Conservation (phyloP, 2,329 filamentous ascomycete genomes). For the Nemania sp. region DNA sequence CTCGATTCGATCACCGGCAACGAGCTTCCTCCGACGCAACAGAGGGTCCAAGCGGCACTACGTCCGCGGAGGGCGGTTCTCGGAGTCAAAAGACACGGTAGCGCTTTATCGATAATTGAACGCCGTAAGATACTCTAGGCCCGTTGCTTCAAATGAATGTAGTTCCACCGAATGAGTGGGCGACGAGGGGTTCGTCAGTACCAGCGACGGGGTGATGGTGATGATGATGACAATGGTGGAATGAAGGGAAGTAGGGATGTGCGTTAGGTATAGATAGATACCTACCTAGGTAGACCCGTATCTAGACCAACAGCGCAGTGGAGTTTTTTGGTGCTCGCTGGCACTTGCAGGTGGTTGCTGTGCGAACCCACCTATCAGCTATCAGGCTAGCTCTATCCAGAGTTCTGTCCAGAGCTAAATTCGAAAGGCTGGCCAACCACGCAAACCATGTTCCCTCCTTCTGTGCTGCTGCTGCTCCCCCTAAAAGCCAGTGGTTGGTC, state of each 20-base stretch:
- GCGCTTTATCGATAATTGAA: neutral
- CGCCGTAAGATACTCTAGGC: neutral
- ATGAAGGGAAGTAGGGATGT: slow-evolving; percentile 16
- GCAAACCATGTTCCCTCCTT: neutral
- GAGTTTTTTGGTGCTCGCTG: slow-evolving; percentile 9
- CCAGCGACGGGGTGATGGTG: slow-evolving; percentile 12
- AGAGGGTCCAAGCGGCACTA: slow-evolving; percentile 27
- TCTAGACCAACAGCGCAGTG: slow-evolving; percentile 15
- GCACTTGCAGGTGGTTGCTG: slow-evolving; percentile 31
- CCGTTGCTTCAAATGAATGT: neutral
- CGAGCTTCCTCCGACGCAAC: slow-evolving; percentile 1
- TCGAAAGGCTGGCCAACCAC: slow-evolving; percentile 35
- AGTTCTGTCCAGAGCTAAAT: slow-evolving; percentile 15
- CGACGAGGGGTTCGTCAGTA: neutral
- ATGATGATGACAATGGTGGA: neutral
- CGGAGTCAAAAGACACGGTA: neutral
- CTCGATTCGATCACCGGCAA: slow-evolving; percentile 9
- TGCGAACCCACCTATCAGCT: slow-evolving; percentile 29
- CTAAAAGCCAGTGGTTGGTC: slow-evolving; percentile 25
- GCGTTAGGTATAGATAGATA: too few relatives aligned
- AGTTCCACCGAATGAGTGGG: slow-evolving; percentile 1
- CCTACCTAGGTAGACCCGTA: too few relatives aligned
- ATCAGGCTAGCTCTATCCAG: neutral
- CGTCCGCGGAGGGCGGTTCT: slow-evolving; percentile 20
- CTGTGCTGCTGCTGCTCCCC: too few relatives aligned